Conservation (phyloP, 306 rosid species). For the Acmispon strigosus region DNA sequence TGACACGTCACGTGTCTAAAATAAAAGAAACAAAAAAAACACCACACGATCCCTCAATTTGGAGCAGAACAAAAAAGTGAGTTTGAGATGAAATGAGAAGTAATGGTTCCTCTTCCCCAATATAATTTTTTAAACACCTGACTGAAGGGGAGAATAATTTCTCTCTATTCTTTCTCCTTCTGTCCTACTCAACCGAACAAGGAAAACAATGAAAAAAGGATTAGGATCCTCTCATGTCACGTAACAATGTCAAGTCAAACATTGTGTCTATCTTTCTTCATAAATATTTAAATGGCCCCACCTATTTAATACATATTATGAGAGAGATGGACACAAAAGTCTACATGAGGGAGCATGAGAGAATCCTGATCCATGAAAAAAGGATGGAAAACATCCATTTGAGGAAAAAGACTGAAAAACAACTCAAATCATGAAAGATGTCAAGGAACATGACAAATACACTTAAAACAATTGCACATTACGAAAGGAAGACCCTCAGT, state of each 20-base stretch:
- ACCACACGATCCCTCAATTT: neutral
- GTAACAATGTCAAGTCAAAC: no score
- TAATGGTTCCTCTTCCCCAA: neutral
- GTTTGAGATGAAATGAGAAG: neutral
- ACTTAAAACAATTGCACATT: neutral
- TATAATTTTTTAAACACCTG: neutral
- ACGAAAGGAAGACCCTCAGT: neutral
- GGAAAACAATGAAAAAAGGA: neutral
- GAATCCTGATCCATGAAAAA: neutral
- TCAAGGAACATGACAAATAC: neutral
- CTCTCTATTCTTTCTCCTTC: neutral
- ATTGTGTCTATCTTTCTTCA: no score
- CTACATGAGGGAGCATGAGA: no score
- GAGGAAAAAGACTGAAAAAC: neutral
- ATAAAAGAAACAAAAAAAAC: neutral
- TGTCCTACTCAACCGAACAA: neutral
- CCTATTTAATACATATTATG: no score
- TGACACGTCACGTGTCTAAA: neutral
- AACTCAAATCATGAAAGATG: neutral
- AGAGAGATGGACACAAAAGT: no score
- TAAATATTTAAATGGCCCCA: no score
- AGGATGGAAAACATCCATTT: slow-evolving; percentile 1
- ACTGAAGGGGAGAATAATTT: neutral
- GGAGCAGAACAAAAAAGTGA: neutral
- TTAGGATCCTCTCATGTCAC: no score